Evolutionary conservation across 495 filamentous ascomycete species (phyloP).

Genomic region (Penicillium psychrofluorescens): DNA sequence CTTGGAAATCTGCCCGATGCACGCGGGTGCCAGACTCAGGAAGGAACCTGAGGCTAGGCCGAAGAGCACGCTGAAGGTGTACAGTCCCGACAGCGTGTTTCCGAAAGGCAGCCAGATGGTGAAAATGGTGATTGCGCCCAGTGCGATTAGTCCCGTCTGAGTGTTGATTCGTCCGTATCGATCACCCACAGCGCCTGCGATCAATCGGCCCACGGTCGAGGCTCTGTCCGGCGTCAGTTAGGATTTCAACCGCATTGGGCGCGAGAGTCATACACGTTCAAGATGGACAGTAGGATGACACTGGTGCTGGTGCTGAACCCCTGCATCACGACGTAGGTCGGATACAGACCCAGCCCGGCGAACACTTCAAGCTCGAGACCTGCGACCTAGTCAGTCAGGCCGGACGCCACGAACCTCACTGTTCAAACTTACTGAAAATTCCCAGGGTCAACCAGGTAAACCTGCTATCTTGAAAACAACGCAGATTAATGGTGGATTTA

Average conservation of each 20-base stretch:
- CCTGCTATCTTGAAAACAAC: conserved; percentile 45
- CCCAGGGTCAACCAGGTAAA: conserved; percentile 33
- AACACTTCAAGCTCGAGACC: conserved; percentile 46
- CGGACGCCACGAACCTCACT: neutral
- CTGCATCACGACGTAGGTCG: conserved; percentile 39
- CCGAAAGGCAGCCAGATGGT: conserved; percentile 54
- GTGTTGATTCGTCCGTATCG: conserved; percentile 64
- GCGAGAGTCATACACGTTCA: conserved; percentile 22
- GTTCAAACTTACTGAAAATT: conserved; percentile 23
- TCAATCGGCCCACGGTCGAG: conserved; percentile 53
- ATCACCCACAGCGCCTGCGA: conserved; percentile 64
- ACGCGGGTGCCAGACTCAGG: conserved; percentile 55
- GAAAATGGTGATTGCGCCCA: conserved; percentile 44
- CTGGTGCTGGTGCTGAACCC: conserved; percentile 28
- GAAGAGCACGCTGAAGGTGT: conserved; percentile 53
- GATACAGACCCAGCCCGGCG: conserved; percentile 41
- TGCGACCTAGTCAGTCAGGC: conserved; percentile 25
- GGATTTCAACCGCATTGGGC: neutral
- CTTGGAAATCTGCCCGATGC: conserved; percentile 54
- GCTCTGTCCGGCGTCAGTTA: conserved; percentile 8
- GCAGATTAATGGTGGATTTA: conserved; percentile 44
- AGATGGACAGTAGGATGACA: conserved; percentile 24
- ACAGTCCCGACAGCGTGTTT: conserved; percentile 36
- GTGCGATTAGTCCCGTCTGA: conserved; percentile 25
- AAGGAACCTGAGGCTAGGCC: conserved; percentile 56